A percentile compares a stretch with the other conserved stretches of the same genome.
Conservation (phyloP, 2,329 filamentous ascomycete genomes). For the Ceratocystis huliohia region DNA sequence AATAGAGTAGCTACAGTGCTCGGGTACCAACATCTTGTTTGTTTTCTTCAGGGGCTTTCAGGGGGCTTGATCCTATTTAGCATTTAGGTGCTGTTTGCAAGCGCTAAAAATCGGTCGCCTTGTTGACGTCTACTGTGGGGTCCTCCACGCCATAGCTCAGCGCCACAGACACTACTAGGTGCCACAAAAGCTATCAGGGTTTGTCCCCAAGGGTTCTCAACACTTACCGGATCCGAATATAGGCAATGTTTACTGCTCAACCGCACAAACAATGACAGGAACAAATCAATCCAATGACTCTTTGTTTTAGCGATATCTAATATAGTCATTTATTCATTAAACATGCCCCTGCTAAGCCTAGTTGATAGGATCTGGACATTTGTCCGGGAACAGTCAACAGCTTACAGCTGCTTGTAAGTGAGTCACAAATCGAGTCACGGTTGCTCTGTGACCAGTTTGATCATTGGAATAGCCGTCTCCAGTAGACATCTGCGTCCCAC, state of each 20-base stretch:
- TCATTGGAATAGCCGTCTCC: no score
- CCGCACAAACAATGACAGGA: not conserved
- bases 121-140: not conserved
- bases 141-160: not conserved
- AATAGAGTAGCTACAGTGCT: no score
- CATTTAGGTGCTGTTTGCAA: not conserved
- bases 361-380: not conserved
- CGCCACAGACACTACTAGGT: not conserved
- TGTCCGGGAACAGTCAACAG: not conserved
- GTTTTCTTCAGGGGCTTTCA: not conserved
- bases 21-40: no score
- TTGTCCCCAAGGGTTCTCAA: not conserved
- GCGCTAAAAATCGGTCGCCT: not conserved
- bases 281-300: not conserved
- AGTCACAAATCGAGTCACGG: constrained; percentile 2
- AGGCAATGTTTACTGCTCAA: no score
- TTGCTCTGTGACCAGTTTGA: no score
- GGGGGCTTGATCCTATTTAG: not conserved
- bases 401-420: not conserved
- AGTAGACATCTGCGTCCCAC: no score
- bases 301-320: not conserved
- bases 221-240: no score
- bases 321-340: not conserved
- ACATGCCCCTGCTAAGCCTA: not conserved
- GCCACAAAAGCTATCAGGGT: not conserved